Base-by-base conservation (phyloP, 2,329 filamentous ascomycete species). In the Penicillium aurantiogriseum region DNA sequence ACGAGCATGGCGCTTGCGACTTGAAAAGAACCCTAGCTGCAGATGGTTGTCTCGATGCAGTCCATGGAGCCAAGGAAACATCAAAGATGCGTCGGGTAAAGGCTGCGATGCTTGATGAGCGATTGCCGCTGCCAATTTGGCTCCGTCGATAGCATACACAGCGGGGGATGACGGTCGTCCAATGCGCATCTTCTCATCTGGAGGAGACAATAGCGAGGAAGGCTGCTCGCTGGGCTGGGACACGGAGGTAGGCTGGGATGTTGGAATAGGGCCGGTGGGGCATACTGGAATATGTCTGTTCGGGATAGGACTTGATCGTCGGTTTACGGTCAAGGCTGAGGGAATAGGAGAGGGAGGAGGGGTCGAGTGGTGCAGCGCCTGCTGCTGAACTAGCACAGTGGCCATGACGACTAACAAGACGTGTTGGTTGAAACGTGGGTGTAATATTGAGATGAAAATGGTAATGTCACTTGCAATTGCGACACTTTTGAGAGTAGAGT, bases 41-140 rank as follows among this genome's bases (percentile, higher is more conserved):
- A 96, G 83, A 59, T 91, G 87, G 70, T 99, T 99, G 60, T 89
- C 85, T 0, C 90, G 88, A 69, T 97, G 92, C 40, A 97, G 79
- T 25, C 94, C 94, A 76, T 99, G 94, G 25, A 97, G 81, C 94
- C 94, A 99, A 2, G 94, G 94, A 69, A 97, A 99, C 60, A 97
- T 90, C 59, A 87, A 82, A n/a, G 88, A 85, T 0, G 94, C 87
- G 55, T 93, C 87, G 7, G 94, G 93, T 25, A 97, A 80, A 1
- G 92, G 88, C 69, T 96, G 91, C 2, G 86, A 83, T 3, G 93
- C 85, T 58, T 86, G 79, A 67, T 92, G 85, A 63, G 95, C 86
- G 35, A 97, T 71, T 1, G 93, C 91, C 45, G 85, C 81, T 11
- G 86, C 85, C 43, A 97, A 81, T 29, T 84, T 84, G 40, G 80